Percentiles rank a stretch among this genome's conserved stretches.
Conservation (phyloP, 805 yeast species). For the Candida parachauliodes region DNA sequence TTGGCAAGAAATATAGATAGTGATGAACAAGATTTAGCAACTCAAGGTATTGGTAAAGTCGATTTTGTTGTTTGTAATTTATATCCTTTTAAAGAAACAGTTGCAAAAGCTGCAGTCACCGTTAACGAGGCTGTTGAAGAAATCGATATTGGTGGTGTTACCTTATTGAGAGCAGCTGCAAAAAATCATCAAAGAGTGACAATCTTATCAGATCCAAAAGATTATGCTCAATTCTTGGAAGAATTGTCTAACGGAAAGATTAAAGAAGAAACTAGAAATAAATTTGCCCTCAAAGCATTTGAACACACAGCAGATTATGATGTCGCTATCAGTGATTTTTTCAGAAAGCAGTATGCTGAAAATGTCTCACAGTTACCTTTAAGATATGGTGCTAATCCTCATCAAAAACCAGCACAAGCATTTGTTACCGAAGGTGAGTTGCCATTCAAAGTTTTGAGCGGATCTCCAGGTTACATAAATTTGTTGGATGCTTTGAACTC, state of each 20-base stretch:
- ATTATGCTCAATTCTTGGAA: conserved; percentile 81
- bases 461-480: conserved; percentile 97
- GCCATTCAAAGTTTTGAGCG: conserved; percentile 90
- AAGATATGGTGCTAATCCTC: conserved; percentile 98
- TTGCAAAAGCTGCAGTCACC: conserved; percentile 91
- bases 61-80: conserved; percentile 97
- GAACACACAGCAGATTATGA: conserved; percentile 99
- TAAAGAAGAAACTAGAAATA: conserved; percentile 69
- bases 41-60: conserved; percentile 91
- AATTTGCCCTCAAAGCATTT: conserved; percentile 90
- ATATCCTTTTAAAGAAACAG: conserved; percentile 97
- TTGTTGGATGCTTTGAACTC: conserved; percentile 94
- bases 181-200: conserved; percentile 97
- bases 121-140: conserved; percentile 98
- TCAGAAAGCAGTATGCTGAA: conserved; percentile 95
- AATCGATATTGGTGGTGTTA: conserved; percentile 96
- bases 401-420: conserved; percentile 99
- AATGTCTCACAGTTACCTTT: conserved; percentile 84
- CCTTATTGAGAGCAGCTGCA: conserved; percentile 96
- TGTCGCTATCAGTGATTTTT: conserved; percentile 91
- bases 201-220: conserved; percentile 90
- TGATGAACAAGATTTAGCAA: conserved; percentile 83
- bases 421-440: conserved; percentile 80
- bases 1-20: conserved; percentile 89
- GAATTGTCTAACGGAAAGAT: conserved; percentile 77